phyloP scores from a whole-genome alignment of 2,329 filamentous ascomycete genomes.

The Venturia pyrina region DNA sequence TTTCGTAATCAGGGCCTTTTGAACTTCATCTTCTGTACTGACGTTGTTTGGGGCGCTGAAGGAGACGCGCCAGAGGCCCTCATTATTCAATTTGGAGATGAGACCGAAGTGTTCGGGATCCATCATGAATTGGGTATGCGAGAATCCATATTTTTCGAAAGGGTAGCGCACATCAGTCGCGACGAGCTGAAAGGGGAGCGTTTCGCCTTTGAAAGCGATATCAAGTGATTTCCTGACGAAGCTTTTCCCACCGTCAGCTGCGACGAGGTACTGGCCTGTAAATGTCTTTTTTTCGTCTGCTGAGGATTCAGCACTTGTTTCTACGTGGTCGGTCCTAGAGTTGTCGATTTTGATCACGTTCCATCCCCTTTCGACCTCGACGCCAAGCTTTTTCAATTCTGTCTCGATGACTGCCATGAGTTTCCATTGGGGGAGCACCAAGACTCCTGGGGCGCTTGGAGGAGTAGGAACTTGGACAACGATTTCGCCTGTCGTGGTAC shows the following conservation, averaged over 20 bases:
- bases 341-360: not conserved
- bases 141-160: conserved; percentile 28
- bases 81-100: conserved; percentile 25
- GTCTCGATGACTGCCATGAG: not conserved
- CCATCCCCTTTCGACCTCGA: not conserved
- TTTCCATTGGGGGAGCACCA: not conserved
- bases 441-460: not conserved
- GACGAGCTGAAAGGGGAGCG: conserved; percentile 42
- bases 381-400: not conserved
- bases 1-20: not conserved
- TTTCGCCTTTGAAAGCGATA: conserved; percentile 42
- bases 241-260: conserved; percentile 42
- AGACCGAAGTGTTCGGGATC: conserved; percentile 28
- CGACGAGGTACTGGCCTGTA: conserved; percentile 37
- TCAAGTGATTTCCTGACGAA: conserved; percentile 37
- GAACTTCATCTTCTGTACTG: not conserved
- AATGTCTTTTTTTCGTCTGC: conserved; percentile 17
- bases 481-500: not conserved
- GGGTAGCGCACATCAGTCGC: conserved; percentile 30
- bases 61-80: conserved; percentile 30
- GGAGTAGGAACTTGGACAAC: not conserved
- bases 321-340: not conserved
- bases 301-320: not conserved
- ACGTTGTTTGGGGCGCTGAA: conserved; percentile 1
- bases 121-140: conserved; percentile 28